These are phyloP conservation scores for Debaryomyces prosopidis DNA, from an alignment of 805 yeast species.

Conservation along the genomic window DNA sequence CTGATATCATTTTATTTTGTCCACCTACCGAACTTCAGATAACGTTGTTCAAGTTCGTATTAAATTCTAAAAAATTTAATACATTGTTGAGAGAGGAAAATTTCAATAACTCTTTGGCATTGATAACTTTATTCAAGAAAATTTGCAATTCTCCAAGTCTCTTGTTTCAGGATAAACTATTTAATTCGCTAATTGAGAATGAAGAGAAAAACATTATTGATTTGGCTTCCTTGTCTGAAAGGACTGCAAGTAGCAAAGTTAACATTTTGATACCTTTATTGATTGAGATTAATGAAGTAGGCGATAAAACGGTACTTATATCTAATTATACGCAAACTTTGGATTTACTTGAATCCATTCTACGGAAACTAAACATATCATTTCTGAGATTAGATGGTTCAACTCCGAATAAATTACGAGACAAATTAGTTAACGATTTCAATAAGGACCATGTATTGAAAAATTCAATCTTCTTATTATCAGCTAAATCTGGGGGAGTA, in stretches of 20 bases:
- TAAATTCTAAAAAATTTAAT: slow-evolving; percentile 35
- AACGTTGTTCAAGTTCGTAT: slow-evolving; percentile 52
- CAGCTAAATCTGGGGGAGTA: slow-evolving; percentile 92
- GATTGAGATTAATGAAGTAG: slow-evolving; percentile 39
- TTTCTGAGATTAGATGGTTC: slow-evolving; percentile 80
- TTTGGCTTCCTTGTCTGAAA: slow-evolving; percentile 17
- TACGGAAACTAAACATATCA: slow-evolving; percentile 49
- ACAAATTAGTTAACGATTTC: slow-evolving; percentile 65
- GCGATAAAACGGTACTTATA: slow-evolving; percentile 80
- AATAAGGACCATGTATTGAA: slow-evolving; percentile 39
- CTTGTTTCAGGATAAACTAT: slow-evolving; percentile 50
- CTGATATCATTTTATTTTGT: slow-evolving; percentile 76
- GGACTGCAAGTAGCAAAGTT: slow-evolving; percentile 60
- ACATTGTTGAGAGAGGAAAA: slow-evolving; percentile 25
- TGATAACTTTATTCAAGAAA: slow-evolving; percentile 76
- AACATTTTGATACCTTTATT: slow-evolving; percentile 58
- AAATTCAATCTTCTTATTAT: slow-evolving; percentile 67
- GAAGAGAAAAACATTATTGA: slow-evolving; percentile 19
- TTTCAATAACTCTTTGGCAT: slow-evolving; percentile 52
- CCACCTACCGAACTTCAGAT: slow-evolving; percentile 70
- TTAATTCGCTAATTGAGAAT: slow-evolving; percentile 15
- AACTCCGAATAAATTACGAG: slow-evolving; percentile 68
- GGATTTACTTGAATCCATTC: slow-evolving; percentile 65
- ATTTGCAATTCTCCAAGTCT: slow-evolving; percentile 81
- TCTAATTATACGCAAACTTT: slow-evolving; percentile 88